Percentiles rank a stretch among this genome's conserved stretches.
phyloP scores from a whole-genome alignment of 2,329 filamentous ascomycete species.

The Fusarium citri region DNA sequence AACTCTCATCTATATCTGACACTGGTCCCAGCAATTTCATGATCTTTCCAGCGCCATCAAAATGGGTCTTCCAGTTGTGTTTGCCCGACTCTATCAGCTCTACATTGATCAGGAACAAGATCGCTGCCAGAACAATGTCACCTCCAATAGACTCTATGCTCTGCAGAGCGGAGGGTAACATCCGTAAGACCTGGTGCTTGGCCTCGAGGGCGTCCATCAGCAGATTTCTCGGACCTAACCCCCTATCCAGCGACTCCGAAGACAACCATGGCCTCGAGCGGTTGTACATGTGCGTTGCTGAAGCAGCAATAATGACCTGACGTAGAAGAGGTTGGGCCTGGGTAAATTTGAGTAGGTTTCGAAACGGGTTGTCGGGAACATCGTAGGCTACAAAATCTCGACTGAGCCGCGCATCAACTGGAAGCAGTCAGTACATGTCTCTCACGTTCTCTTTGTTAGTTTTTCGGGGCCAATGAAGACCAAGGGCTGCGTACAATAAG shows the following conservation, averaged over 20 bases:
- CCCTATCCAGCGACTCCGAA: slow-evolving; percentile 43
- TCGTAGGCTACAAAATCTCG: slow-evolving; percentile 64
- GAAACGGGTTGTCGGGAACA: slow-evolving; percentile 60
- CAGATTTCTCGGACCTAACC: slow-evolving; percentile 45
- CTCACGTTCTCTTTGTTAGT: background rate
- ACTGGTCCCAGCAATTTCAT: slow-evolving; percentile 55
- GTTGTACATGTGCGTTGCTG: slow-evolving; percentile 62
- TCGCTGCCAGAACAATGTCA: slow-evolving; percentile 59
- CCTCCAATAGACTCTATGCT: slow-evolving; percentile 52
- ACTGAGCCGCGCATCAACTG: slow-evolving; percentile 63
- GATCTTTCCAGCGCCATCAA: slow-evolving; percentile 59
- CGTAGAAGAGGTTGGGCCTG: slow-evolving; percentile 56
- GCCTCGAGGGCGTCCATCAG: slow-evolving; percentile 59
- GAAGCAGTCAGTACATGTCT: slow-evolving; percentile 37
- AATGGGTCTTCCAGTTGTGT: slow-evolving; percentile 60
- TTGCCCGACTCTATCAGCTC: slow-evolving; percentile 63
- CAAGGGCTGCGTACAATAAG: slow-evolving; percentile 53
- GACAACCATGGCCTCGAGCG: slow-evolving; percentile 51
- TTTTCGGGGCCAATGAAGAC: slow-evolving; percentile 10
- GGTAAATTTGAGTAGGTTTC: slow-evolving; percentile 57
- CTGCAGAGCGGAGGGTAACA: slow-evolving; percentile 56
- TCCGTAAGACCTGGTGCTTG: slow-evolving; percentile 58
- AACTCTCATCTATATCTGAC: slow-evolving; percentile 49
- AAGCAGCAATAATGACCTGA: slow-evolving; percentile 61
- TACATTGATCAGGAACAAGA: slow-evolving; percentile 63